A percentile compares a stretch with the other conserved stretches of the same genome.
phyloP scores from a whole-genome alignment of 1,139 yeast genomes.

The Blastobotrys malaysiensis region DNA sequence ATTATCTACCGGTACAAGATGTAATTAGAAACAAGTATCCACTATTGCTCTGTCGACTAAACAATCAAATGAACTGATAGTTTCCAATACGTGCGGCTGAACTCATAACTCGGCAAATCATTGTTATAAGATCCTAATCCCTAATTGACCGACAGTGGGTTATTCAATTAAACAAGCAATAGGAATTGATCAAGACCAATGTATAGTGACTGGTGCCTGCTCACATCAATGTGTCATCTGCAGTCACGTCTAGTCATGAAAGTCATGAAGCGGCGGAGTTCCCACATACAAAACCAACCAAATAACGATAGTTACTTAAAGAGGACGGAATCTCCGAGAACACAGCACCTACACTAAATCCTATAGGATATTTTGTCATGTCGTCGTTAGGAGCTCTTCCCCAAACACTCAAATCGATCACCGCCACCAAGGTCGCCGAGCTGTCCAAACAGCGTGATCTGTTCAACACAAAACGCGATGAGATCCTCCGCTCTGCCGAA shows the following conservation, averaged over 20 bases:
- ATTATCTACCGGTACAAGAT: no score
- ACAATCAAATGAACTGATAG: no score
- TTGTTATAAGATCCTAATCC: no score
- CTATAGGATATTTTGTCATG: not conserved
- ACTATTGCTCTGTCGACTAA: no score
- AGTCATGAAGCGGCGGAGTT: not conserved
- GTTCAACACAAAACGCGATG: constrained; percentile 6
- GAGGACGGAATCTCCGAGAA: not conserved
- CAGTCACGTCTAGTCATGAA: not conserved
- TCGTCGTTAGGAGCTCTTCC: constrained; percentile 4
- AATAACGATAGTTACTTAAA: not conserved
- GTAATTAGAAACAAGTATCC: no score
- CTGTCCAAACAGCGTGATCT: constrained; percentile 6
- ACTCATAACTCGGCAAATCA: no score
- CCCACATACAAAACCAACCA: not conserved
- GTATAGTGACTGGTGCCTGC: no score
- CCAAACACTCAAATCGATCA: constrained; percentile 11
- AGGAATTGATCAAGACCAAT: no score
- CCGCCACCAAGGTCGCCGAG: constrained; percentile 12
- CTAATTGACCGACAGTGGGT: no score
- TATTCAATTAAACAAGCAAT: no score
- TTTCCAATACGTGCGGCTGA: no score
- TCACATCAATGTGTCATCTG: not conserved
- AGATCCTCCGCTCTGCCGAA: constrained; percentile 8
- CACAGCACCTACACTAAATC: not conserved